Conservation (phyloP, 177 flowering plant species). For the Vitis hybrid region DNA sequence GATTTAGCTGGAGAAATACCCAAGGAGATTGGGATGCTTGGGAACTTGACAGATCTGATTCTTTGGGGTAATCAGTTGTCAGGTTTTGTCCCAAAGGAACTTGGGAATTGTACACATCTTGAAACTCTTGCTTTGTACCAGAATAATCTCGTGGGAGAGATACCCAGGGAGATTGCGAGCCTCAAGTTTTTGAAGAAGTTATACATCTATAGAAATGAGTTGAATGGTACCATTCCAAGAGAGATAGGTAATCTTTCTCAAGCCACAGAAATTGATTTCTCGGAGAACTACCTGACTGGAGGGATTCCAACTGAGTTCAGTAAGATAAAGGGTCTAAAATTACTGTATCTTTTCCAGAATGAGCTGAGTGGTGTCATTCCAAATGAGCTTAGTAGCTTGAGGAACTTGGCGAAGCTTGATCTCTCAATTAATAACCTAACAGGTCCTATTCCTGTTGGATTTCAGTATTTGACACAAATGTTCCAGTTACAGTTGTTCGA, state of each 20-base stretch:
- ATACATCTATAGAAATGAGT: constrained; percentile 63
- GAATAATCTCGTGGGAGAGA: constrained; percentile 60
- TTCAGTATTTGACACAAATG: constrained; percentile 55
- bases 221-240: constrained; percentile 74
- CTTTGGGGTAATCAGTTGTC: constrained; percentile 64
- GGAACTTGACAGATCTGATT: constrained; percentile 46
- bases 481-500: constrained; percentile 61
- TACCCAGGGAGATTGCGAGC: constrained; percentile 67
- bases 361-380: constrained; percentile 69
- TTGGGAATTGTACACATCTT: constrained; percentile 67
- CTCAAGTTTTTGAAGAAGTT: constrained; percentile 43
- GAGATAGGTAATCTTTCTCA: constrained; percentile 66
- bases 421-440: constrained; percentile 66
- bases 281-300: constrained; percentile 61
- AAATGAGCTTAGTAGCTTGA: constrained; percentile 48
- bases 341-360: constrained; percentile 68
- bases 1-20: constrained; percentile 58
- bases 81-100: constrained; percentile 71
- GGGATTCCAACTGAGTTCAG: constrained; percentile 68
- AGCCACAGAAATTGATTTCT: constrained; percentile 65
- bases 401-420: constrained; percentile 58
- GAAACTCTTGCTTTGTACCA: constrained; percentile 59
- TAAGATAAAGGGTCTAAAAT: constrained; percentile 41
- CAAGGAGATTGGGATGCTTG: constrained; percentile 62
- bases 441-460: constrained; percentile 61